Conservation (phyloP, 345 rosid genomes). For the Hibiscus mutabilis region DNA sequence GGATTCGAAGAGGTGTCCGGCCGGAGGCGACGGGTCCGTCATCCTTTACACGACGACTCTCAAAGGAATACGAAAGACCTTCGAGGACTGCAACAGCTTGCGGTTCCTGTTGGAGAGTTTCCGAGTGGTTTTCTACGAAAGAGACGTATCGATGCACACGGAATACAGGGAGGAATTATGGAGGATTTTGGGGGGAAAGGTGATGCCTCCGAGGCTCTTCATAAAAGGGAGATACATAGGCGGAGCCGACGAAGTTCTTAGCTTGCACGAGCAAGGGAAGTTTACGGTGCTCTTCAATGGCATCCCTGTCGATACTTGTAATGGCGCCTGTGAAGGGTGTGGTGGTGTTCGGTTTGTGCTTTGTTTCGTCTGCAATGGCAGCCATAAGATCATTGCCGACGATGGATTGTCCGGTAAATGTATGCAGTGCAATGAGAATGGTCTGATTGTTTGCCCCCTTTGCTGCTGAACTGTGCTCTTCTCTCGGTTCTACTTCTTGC, state of each 20-base stretch:
- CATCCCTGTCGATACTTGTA: constrained; percentile 29
- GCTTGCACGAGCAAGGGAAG: constrained; percentile 76
- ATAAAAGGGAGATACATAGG: constrained; percentile 73
- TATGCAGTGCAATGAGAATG: constrained; percentile 75
- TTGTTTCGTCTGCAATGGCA: constrained; percentile 68
- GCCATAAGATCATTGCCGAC: constrained; percentile 36
- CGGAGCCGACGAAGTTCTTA: constrained; percentile 65
- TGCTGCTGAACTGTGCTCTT: constrained; percentile 32
- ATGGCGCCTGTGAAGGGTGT: constrained; percentile 38
- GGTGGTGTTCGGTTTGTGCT: constrained; percentile 60
- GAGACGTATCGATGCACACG: constrained; percentile 76
- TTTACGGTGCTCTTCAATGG: constrained; percentile 50
- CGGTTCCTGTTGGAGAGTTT: constrained; percentile 70
- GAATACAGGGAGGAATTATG: constrained; percentile 69
- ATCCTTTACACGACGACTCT: constrained; percentile 74
- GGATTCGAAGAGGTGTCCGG: constrained; percentile 48
- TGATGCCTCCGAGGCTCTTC: constrained; percentile 73
- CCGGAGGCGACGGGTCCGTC: constrained; percentile 58
- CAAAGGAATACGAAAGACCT: constrained; percentile 77
- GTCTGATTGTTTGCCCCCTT: constrained; percentile 52
- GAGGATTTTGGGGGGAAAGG: constrained; percentile 37
- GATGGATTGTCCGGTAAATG: constrained; percentile 40
- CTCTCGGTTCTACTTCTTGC: neutral
- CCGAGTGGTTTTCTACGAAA: constrained; percentile 47
- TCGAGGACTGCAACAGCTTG: constrained; percentile 64